Base-by-base conservation (phyloP, 2,329 filamentous ascomycete genomes). In the Scortechinia acanthostroma region DNA sequence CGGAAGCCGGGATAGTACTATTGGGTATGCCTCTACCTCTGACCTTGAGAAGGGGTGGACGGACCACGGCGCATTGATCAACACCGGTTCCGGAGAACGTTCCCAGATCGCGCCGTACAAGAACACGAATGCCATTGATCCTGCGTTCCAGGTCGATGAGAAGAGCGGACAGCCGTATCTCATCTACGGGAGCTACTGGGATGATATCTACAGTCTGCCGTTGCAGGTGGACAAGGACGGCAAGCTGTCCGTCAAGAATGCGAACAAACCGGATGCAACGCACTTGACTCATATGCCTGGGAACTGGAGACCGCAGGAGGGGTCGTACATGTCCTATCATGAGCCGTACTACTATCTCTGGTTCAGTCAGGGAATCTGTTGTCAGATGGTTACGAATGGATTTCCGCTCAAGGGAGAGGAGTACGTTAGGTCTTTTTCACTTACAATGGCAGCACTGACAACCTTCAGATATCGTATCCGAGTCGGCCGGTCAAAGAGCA, bases 281-380 rank as follows among this genome's bases (percentile, higher is more conserved):
- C 57, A 63, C 21, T 52, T 64, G 43, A 55, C 51, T 0, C 58
- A 50, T 42, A 10, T 55, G 4, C 58, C 58, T 2, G 21, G 37
- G 3, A 49, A 48, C 6, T 16, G 10, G 25, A 58, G 53, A 42
- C 59, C 61, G 1, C 48, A 56, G 16, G 63, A 66, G 44, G 63
- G 62, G 0, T 54, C 56, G 0, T 65, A 57, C 46, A 58, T 66
- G 53, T 63, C 53, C 42, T 65, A 55, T 21, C 52, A 49, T 4
- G 51, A 52, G 2, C 58, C 56, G 1, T 65, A 57, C 40, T 66
- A 65, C 49, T 66, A 66, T 48, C 28, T 55, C 17, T 66, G 62
- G 62, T 64, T 61, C 42, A 65, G 62, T 42, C 55, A 58, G 45
- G 63, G 63, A 13, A 52, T 57, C n/a, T 66, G 63, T 45, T 65